Percentiles rank a stretch among this genome's conserved stretches.
Conservation (phyloP, 2,329 filamentous ascomycete species). For the Arthroderma sp. region DNA sequence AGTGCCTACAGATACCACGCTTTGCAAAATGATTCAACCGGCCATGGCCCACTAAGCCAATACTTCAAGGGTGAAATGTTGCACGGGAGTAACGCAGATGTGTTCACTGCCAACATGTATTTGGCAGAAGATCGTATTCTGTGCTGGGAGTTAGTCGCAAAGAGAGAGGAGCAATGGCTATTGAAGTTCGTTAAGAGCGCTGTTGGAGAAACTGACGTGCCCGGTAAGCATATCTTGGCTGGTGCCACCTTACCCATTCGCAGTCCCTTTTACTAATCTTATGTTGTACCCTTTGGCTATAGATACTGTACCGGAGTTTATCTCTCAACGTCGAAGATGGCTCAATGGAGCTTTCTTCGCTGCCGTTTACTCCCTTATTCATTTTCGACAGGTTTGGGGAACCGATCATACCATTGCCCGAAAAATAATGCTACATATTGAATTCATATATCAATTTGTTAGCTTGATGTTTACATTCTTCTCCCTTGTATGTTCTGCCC, state of each 20-base stretch:
- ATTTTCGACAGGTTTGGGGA: conserved; percentile 82
- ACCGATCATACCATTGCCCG: conserved; percentile 84
- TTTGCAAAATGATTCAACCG: conserved; percentile 89
- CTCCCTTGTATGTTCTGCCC: conserved; percentile 46
- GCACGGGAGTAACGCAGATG: conserved; percentile 88
- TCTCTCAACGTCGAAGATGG: conserved; percentile 92
- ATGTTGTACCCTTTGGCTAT: conserved; percentile 1
- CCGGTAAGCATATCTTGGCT: conserved; percentile 42
- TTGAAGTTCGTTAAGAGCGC: conserved; percentile 96
- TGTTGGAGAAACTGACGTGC: conserved; percentile 94
- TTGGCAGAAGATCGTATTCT: conserved; percentile 96
- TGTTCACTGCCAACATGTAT: conserved; percentile 99
- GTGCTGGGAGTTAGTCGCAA: conserved; percentile 94
- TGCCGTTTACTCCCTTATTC: conserved; percentile 89
- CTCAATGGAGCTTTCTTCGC: conserved; percentile 98
- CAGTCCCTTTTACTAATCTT: too few relatives aligned
- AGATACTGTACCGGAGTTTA: conserved; percentile 91
- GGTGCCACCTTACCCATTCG: too few relatives aligned
- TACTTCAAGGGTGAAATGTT: conserved; percentile 99
- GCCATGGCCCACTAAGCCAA: conserved; percentile 86
- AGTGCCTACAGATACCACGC: conserved; percentile 94
- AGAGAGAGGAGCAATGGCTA: conserved; percentile 89
- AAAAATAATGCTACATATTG: conserved; percentile 84
- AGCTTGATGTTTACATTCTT: conserved; percentile 94
- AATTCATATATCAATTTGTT: conserved; percentile 90